Conservation (phyloP, 108 stramenopile genomes). For the Nitzschia sp. region DNA sequence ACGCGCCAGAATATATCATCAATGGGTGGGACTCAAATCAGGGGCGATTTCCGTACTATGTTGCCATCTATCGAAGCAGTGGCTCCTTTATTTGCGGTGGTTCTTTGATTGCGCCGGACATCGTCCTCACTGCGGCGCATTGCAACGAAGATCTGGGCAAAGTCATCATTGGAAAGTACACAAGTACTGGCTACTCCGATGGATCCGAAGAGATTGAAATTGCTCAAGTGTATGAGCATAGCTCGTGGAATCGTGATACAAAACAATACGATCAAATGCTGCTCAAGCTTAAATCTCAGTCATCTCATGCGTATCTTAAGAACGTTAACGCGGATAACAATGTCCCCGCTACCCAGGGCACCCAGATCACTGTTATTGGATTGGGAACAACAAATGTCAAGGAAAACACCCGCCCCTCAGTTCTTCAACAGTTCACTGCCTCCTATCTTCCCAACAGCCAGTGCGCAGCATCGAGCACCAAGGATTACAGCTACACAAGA, state of each 20-base stretch:
- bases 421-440: not conserved
- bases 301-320: not conserved
- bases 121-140: slow-evolving; percentile 16
- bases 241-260: not conserved
- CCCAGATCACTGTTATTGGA: not conserved
- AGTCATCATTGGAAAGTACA: slow-evolving; percentile 1
- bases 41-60: slow-evolving; percentile 19
- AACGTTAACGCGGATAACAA: not conserved
- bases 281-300: not conserved
- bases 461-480: not conserved
- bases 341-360: not conserved
- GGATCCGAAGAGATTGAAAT: not conserved
- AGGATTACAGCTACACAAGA: not conserved
- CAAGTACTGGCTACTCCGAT: not conserved
- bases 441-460: not conserved
- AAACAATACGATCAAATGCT: slow-evolving; percentile 7
- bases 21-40: not conserved
- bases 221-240: not conserved
- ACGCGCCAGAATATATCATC: slow-evolving; percentile 13
- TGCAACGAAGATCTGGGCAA: not conserved
- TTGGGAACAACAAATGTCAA: not conserved
- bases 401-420: not conserved
- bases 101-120: slow-evolving; percentile 14
- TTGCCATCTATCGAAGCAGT: not conserved
- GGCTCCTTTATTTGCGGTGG: slow-evolving; percentile 9